Conservation (phyloP, 441 rosid species). For the Aleurites moluccanus region DNA sequence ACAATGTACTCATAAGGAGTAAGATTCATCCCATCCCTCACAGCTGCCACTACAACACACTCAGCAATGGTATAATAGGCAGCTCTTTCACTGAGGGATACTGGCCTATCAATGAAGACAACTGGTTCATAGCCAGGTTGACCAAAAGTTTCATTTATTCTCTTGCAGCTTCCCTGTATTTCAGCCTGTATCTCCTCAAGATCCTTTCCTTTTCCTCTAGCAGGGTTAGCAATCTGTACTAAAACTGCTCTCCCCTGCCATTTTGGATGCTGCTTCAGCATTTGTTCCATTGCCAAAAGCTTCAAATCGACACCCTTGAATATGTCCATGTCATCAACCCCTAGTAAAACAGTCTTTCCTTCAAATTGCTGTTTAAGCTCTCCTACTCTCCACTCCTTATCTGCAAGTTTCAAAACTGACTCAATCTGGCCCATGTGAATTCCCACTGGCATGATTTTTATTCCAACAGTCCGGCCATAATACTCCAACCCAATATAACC, state of each 20-base stretch:
- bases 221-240: conserved; percentile 73
- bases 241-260: conserved; percentile 75
- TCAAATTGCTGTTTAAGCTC: conserved; percentile 73
- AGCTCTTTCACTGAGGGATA: conserved; percentile 61
- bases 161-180: conserved; percentile 58
- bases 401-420: conserved; percentile 60
- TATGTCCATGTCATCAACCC: conserved; percentile 82
- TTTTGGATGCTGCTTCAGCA: conserved; percentile 70
- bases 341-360: conserved; percentile 71
- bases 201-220: conserved; percentile 68
- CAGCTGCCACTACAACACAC: conserved; percentile 78
- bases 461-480: conserved; percentile 75
- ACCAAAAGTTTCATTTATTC: conserved; percentile 64
- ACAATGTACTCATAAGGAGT: conserved; percentile 76
- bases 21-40: conserved; percentile 86
- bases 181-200: conserved; percentile 67
- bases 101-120: conserved; percentile 60
- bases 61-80: conserved; percentile 70
- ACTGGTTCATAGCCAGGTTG: conserved; percentile 62
- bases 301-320: conserved; percentile 79
- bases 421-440: conserved; percentile 82
- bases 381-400: conserved; percentile 69
- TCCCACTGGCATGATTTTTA: conserved; percentile 84
- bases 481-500: conserved; percentile 80
- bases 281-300: conserved; percentile 71